Conservation (phyloP, 2,329 filamentous ascomycete species). For the Pyricularia sp. region DNA sequence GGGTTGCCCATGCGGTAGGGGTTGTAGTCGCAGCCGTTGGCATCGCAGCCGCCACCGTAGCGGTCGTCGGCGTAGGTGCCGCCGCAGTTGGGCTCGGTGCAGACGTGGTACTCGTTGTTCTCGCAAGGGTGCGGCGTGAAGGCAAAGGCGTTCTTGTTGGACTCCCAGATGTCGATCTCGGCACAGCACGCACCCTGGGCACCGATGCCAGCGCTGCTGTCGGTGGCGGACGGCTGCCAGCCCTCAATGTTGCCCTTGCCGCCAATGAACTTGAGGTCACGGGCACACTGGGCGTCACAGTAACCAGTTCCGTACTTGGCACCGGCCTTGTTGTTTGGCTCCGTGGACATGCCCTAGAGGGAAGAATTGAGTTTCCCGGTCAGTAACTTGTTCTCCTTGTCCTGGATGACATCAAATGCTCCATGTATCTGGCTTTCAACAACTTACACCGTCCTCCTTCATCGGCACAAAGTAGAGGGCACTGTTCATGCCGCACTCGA, state of each 20-base stretch:
- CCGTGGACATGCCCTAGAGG: not conserved
- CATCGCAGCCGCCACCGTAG: conserved; percentile 52
- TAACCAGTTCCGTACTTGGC: conserved; percentile 47
- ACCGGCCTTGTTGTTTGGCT: conserved; percentile 28
- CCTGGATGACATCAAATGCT: too few species aligned
- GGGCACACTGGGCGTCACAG: conserved; percentile 37
- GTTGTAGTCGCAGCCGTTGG: conserved; percentile 60
- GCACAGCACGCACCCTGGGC: conserved; percentile 38
- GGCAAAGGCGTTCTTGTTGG: conserved; percentile 51
- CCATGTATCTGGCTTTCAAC: not conserved
- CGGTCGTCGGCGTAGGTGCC: conserved; percentile 38
- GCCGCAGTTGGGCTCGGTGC: conserved; percentile 35
- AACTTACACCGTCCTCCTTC: conserved; percentile 37
- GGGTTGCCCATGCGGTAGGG: conserved; percentile 53
- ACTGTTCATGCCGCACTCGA: conserved; percentile 53
- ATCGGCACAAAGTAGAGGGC: conserved; percentile 52
- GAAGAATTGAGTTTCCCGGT: not conserved
- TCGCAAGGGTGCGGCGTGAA: conserved; percentile 54
- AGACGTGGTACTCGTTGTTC: conserved; percentile 35
- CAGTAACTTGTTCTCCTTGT: too few species aligned
- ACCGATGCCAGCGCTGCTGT: conserved; percentile 36
- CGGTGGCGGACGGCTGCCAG: conserved; percentile 34
- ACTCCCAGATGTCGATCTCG: conserved; percentile 47
- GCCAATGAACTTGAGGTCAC: conserved; percentile 36
- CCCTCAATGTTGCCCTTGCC: conserved; percentile 31